Base-by-base conservation (phyloP, 2,329 filamentous ascomycete genomes). In the Xylaria sp. region DNA sequence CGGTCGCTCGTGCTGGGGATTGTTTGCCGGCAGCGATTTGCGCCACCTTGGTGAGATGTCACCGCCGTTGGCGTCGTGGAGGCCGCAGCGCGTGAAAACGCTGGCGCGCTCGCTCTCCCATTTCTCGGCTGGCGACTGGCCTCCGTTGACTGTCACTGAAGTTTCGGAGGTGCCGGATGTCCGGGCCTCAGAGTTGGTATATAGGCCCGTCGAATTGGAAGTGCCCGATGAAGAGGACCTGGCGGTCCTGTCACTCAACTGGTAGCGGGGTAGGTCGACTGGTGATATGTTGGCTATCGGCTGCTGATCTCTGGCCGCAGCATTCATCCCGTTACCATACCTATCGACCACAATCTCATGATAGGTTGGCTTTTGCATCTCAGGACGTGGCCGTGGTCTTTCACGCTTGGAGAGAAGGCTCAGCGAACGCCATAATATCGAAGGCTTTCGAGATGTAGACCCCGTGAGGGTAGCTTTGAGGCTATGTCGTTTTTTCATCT, bases 341-440 rank as follows among this genome's bases (percentile, higher is more conserved):
- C 82, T 81, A 4, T 80, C 77, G 6, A 85, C 77, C 0, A 85
- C 73, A 27, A 85, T 85, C 67, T 86, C 83, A 54, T 82, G 80
- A 60, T 81, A 80, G 0, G 71, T 65, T 1, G 66, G 68, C 44
- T 62, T 72, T 64, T 21, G 64, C 51, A n/a, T 47, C 27, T 2
- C 19, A 21, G 33, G 27, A 4, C 9, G 59, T 25, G 6, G 27
- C 29, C 37, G 47, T 38, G 52, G 52, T 11, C 52, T 49, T 13
- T 56, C 62, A 31, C 25, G 55, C 19, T 67, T 68, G 2, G 57
- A 63, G 58, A 78, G 72, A 11, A 75, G 68, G 43, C 68, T 68
- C n/a, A 76, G 58, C 4, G 78, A 75, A 4, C 73, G 75, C 1
- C 74, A 74, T 41, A 77, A 57, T 1, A 69, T 67, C 8, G n/a